Percentiles rank a stretch among this genome's conserved stretches.
These are phyloP conservation scores for Monosporozyma unispora DNA, from an alignment of 805 yeast genomes.

Conservation along the genomic window DNA sequence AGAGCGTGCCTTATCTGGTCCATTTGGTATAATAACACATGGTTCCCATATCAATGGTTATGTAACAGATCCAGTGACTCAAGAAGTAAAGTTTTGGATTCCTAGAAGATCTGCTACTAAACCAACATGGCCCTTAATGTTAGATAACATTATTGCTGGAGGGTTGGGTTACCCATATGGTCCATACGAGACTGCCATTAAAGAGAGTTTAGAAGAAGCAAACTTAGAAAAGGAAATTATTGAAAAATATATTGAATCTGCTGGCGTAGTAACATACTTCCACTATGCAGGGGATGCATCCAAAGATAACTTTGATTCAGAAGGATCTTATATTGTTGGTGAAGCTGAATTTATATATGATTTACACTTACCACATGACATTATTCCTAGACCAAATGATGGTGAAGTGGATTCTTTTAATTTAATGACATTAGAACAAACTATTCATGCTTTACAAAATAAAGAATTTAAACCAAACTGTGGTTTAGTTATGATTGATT, in stretches of 20 bases:
- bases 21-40: conserved; percentile 80
- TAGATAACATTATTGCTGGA: conserved; percentile 93
- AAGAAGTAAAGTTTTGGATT: conserved; percentile 59
- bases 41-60: conserved; percentile 88
- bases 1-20: conserved; percentile 75
- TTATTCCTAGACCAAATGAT: conserved; percentile 53
- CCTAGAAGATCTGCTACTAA: conserved; percentile 73
- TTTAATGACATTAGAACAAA: conserved; percentile 53
- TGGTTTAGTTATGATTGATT: conserved; percentile 70
- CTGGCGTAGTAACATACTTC: conserved; percentile 65
- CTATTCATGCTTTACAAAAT: conserved; percentile 37
- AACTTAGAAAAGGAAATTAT: conserved; percentile 55
- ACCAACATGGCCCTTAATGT: conserved; percentile 81
- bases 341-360: conserved; percentile 83
- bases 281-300: conserved; percentile 29
- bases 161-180: conserved; percentile 82
- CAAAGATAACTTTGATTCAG: conserved; percentile 29
- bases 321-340: conserved; percentile 65
- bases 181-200: conserved; percentile 63
- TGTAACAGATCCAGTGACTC: conserved; percentile 38
- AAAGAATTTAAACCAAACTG: conserved; percentile 87
- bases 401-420: conserved; percentile 69
- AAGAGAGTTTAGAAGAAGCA: conserved; percentile 89
- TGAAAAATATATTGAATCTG: conserved; percentile 34
- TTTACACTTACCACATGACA: conserved; percentile 41